phyloP scores from a whole-genome alignment of 768 basidiomycete genomes.

The Podaxis rugospora region DNA sequence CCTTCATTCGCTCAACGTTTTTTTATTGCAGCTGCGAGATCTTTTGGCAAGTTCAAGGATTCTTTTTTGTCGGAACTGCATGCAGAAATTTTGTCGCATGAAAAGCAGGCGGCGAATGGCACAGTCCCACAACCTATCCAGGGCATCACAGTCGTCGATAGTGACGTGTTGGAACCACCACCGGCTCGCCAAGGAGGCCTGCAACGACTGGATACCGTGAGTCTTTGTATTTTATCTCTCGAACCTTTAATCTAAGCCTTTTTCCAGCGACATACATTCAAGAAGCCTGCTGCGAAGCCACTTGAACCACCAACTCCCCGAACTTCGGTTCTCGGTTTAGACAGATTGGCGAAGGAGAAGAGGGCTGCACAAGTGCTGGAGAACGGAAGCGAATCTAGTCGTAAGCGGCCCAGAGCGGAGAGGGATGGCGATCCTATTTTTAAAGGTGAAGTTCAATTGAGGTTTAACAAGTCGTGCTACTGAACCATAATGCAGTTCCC shows the following conservation, averaged over 20 bases:
- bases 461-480: not conserved
- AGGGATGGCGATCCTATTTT: conserved; percentile 71
- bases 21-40: conserved; percentile 52
- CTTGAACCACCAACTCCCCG: conserved; percentile 76
- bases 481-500: conserved; percentile 61
- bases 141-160: conserved; percentile 75
- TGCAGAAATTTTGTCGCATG: conserved; percentile 71
- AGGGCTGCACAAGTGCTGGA: conserved; percentile 49
- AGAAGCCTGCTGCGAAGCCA: conserved; percentile 58
- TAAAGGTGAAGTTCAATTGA: conserved; percentile 58
- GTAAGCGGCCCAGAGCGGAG: conserved; percentile 64
- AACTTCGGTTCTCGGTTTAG: conserved; percentile 79
- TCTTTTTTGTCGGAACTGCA: conserved; percentile 76
- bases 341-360: conserved; percentile 87
- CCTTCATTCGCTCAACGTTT: not conserved
- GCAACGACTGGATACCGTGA: conserved; percentile 58
- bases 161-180: conserved; percentile 82
- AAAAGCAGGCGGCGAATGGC: conserved; percentile 57
- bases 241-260: not conserved
- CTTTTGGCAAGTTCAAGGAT: conserved; percentile 85
- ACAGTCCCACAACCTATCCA: conserved; percentile 54
- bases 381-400: conserved; percentile 35
- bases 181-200: conserved; percentile 76
- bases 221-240: conserved; percentile 15
- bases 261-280: conserved; percentile 73